Evolutionary conservation across 2,329 filamentous ascomycete species (phyloP).

Genomic region (Parascedosporium putredinis): DNA sequence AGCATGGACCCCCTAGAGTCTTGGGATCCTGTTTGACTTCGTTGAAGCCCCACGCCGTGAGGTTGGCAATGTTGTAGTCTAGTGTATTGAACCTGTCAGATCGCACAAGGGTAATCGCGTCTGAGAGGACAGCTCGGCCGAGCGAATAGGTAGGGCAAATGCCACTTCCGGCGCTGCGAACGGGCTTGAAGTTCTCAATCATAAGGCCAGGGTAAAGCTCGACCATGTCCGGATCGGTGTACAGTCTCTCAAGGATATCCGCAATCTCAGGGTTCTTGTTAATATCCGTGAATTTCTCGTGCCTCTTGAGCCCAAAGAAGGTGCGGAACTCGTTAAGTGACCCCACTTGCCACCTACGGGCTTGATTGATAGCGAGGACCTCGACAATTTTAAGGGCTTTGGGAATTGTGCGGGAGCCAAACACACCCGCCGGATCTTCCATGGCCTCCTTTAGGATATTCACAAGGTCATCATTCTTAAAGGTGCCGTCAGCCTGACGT

Average conservation of each 20-base stretch:
- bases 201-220: constrained; percentile 62
- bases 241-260: constrained; percentile 44
- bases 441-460: constrained; percentile 45
- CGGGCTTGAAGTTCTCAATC: constrained; percentile 44
- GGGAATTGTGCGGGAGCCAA: constrained; percentile 50
- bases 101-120: constrained; percentile 48
- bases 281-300: constrained; percentile 48
- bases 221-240: constrained; percentile 53
- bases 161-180: constrained; percentile 39
- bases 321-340: constrained; percentile 55
- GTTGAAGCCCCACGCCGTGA: constrained; percentile 34
- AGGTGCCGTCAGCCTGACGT: constrained; percentile 38
- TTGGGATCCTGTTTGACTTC: constrained; percentile 26
- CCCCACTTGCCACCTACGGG: constrained; percentile 49
- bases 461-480: constrained; percentile 47
- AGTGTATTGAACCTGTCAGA: constrained; percentile 49
- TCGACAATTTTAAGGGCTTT: constrained; percentile 50
- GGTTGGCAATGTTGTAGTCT: constrained; percentile 29
- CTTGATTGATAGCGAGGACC: constrained; percentile 51
- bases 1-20: constrained; percentile 31
- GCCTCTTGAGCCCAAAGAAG: constrained; percentile 49
- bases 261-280: constrained; percentile 46
- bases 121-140: constrained; percentile 45
- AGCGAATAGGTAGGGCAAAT: constrained; percentile 43
- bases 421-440: constrained; percentile 48